A percentile compares a stretch with the other conserved stretches of the same genome.
Evolutionary conservation across 495 filamentous ascomycete genomes (phyloP).

Genomic region (Geopyxis carbonaria): DNA sequence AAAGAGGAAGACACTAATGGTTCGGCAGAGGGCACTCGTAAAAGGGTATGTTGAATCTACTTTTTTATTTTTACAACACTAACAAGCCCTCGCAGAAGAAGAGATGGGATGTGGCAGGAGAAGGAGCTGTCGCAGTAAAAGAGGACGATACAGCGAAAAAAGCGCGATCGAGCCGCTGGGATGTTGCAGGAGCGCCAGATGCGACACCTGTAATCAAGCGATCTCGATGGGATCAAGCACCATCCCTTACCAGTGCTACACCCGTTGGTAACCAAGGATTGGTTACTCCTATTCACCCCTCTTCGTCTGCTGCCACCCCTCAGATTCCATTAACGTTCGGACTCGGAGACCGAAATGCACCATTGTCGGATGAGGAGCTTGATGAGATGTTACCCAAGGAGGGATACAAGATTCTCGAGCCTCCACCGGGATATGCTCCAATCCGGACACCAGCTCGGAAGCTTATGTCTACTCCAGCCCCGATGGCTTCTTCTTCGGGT

Average conservation of each 20-base stretch:
- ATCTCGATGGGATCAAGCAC: conserved; percentile 84
- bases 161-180: conserved; percentile 22
- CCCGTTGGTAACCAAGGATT: conserved; percentile 67
- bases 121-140: conserved; percentile 29
- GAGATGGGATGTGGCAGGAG: conserved; percentile 62
- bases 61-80: not conserved
- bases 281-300: conserved; percentile 72
- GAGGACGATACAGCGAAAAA: conserved; percentile 30
- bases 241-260: conserved; percentile 56
- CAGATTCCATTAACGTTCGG: conserved; percentile 51
- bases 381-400: conserved; percentile 79
- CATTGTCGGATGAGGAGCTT: conserved; percentile 82
- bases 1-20: conserved; percentile 38
- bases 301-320: conserved; percentile 36
- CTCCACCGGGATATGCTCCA: conserved; percentile 85
- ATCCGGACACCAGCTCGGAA: conserved; percentile 60
- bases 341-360: conserved; percentile 60
- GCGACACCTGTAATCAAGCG: conserved; percentile 47
- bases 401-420: conserved; percentile 85
- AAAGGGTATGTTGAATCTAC: conserved; percentile 29
- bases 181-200: conserved; percentile 28
- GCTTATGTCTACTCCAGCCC: conserved; percentile 56
- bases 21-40: conserved; percentile 56
- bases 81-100: conserved; percentile 41
- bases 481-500: conserved; percentile 42